Evolutionary conservation across 1,284 basidiomycete species (phyloP), one percentile per base, ranked within the genome.

Genomic region (Cronartium quercuum): DNA sequence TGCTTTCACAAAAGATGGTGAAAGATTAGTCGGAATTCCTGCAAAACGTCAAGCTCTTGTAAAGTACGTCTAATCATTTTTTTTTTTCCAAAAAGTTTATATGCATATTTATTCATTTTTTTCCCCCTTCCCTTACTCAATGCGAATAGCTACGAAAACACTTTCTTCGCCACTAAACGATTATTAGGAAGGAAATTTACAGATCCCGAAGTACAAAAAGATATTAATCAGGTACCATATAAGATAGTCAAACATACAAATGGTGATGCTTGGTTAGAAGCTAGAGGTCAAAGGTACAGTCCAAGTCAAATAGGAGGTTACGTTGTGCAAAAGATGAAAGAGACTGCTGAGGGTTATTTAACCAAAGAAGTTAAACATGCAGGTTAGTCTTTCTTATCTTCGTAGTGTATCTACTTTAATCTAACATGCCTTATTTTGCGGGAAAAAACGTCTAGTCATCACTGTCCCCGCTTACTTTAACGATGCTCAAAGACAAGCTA

Each of bases 401-500:
- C 0, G 29, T 29, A 29, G 29, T 29, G 29, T 29, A 29, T 29
- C 29, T 1, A 29, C 1, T 29, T 29, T 29, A 29, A 29, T 29
- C 29, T 55, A 21, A n/a, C 44, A 44, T 60, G 9, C 15, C 9
- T 18, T 13, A 13, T 7, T 12, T n/a, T 1, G 60, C 63, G 41
- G 68, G 63, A 66, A 58, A 29, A 29, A 29, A 1, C 29, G 2
- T 29, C 29, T 71, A 82, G 94, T 98, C 79, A 86, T 97, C 80
- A 98, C 94, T 41, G 95, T 98, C 51, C 94, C 94, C 3, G 94
- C 94, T 0, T 98, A 98, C 85, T 98, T 98, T 87, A 98, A 98
- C 83, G 96, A 98, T 83, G 93, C 95, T 40, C 95, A 98, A 84
- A 90, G 95, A 78, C 94, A 96, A 85, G 95, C 96, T 15, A 98